Conservation (phyloP, 164 flowering plant species). For the Vitis riparia region DNA sequence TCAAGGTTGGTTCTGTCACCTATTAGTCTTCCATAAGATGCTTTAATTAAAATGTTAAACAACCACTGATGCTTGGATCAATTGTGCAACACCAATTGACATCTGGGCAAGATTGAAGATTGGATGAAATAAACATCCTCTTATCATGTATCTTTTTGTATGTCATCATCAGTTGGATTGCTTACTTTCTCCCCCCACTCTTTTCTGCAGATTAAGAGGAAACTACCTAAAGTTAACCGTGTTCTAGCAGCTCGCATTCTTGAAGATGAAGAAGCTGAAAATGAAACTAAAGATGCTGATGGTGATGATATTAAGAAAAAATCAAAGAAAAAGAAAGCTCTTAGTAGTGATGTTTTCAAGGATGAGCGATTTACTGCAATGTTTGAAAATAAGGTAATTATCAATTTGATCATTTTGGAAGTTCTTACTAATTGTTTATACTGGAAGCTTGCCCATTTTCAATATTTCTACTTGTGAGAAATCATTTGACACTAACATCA, state of each 20-base stretch:
- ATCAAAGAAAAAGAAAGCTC: conserved; percentile 79
- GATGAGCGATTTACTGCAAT: conserved; percentile 67
- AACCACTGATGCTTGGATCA: background rate
- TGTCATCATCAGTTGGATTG: too few species aligned
- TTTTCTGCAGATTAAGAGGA: conserved; percentile 58
- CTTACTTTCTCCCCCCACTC: background rate
- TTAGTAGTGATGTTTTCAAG: conserved; percentile 53
- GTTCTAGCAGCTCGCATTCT: conserved; percentile 54
- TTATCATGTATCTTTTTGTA: background rate
- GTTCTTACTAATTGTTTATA: background rate
- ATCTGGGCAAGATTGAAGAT: too few species aligned
- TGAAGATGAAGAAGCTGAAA: conserved; percentile 65
- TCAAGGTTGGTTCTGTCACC: background rate
- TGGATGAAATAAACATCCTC: too few species aligned
- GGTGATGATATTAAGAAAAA: conserved; percentile 44
- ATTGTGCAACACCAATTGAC: background rate
- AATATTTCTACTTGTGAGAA: too few species aligned
- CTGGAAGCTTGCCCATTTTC: background rate
- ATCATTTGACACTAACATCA: too few species aligned
- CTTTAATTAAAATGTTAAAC: background rate
- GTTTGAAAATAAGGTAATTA: conserved; percentile 68
- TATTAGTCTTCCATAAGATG: background rate
- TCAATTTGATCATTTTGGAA: background rate
- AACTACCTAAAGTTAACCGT: conserved; percentile 83
- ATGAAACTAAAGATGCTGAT: conserved; percentile 40